These are phyloP conservation scores for Phylloporus arenicola DNA, from an alignment of 768 basidiomycete genomes.

Conservation along the genomic window DNA sequence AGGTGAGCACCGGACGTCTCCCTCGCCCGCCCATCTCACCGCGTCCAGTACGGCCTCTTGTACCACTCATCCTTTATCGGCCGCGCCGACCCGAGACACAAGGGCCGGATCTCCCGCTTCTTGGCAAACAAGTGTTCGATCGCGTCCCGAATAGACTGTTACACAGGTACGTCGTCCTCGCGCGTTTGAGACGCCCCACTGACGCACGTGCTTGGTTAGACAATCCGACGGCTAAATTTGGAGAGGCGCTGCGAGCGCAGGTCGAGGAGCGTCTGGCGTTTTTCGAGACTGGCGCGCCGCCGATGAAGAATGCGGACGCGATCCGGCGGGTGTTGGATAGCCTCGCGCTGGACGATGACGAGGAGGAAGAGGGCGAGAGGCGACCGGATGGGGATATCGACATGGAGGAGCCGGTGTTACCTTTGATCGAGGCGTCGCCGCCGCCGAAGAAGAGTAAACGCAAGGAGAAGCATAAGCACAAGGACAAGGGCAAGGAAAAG, in stretches of 20 bases:
- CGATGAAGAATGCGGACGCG: slow-evolving; percentile 88
- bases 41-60: slow-evolving; percentile 85
- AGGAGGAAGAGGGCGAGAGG: slow-evolving; percentile 32
- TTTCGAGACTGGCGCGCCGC: slow-evolving; percentile 88
- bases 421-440: slow-evolving; percentile 52
- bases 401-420: slow-evolving; percentile 45
- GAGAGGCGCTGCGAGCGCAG: slow-evolving; percentile 88
- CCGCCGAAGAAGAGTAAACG: slow-evolving; percentile 59
- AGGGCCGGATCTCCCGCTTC: slow-evolving; percentile 98
- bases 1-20: slow-evolving; percentile 41
- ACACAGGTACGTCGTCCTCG: slow-evolving; percentile 51
- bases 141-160: slow-evolving; percentile 95
- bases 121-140: slow-evolving; percentile 98
- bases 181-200: not conserved
- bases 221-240: slow-evolving; percentile 85
- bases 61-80: slow-evolving; percentile 98
- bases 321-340: slow-evolving; percentile 83
- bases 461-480: slow-evolving; percentile 31
- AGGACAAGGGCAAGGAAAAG: slow-evolving; percentile 2
- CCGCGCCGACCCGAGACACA: slow-evolving; percentile 88
- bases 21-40: not conserved
- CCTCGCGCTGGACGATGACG: slow-evolving; percentile 62
- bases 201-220: slow-evolving; percentile 37
- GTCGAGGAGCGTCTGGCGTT: slow-evolving; percentile 94
- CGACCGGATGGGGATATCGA: slow-evolving; percentile 33